Percentiles rank a stretch among this genome's conserved stretches.
Evolutionary conservation across 164 flowering plant genomes (phyloP).

Genomic region (Saururus chinensis): DNA sequence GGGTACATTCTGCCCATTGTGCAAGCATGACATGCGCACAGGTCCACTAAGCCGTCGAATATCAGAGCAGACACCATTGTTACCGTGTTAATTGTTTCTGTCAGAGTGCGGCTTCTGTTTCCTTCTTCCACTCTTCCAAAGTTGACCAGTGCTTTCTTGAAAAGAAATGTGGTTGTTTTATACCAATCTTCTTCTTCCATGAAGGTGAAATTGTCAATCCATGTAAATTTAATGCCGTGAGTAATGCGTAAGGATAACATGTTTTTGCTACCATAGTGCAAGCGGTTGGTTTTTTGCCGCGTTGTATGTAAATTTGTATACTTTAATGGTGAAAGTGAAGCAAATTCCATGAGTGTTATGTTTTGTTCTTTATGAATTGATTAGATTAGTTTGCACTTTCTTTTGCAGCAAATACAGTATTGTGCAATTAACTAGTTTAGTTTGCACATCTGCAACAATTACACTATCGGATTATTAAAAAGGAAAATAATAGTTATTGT

Average conservation of each 20-base stretch:
- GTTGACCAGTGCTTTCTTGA: too few relatives aligned
- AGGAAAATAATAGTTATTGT: too few relatives aligned
- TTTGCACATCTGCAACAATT: too few relatives aligned
- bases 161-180: background rate
- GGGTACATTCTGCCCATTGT: slow-evolving; percentile 62
- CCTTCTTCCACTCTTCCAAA: background rate
- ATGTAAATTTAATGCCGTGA: background rate
- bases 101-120: background rate
- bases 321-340: background rate
- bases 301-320: background rate
- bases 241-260: background rate
- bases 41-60: slow-evolving; percentile 7
- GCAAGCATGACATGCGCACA: slow-evolving; percentile 38
- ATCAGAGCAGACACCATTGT: slow-evolving; percentile 7
- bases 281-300: background rate
- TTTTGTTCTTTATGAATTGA: background rate
- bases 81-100: slow-evolving; percentile 3
- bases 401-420: background rate
- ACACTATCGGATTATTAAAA: too few relatives aligned
- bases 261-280: background rate
- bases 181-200: too few relatives aligned
- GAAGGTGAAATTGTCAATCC: background rate
- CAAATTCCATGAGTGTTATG: background rate
- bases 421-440: background rate
- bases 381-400: background rate